phyloP scores from a whole-genome alignment of 148 eudicot species.

The Nyssa sinensis region DNA sequence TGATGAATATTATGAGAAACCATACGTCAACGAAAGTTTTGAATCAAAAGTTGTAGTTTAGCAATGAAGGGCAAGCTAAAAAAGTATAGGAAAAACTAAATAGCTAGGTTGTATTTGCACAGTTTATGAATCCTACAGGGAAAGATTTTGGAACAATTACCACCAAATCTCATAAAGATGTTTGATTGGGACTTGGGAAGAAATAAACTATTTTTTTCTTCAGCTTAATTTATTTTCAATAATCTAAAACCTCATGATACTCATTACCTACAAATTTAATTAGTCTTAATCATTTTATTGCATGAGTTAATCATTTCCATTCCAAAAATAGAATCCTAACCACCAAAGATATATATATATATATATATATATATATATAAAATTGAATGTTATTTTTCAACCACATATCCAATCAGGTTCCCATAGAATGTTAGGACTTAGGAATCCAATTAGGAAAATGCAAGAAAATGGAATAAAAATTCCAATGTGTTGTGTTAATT shows the following conservation, averaged over 20 bases:
- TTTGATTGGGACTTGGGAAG: neutral
- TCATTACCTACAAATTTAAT: neutral
- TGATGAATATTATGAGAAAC: too few species aligned
- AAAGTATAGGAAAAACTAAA: too few species aligned
- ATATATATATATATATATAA: too few species aligned
- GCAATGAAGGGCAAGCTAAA: too few species aligned
- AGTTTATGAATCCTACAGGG: too few species aligned
- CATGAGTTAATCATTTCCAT: neutral
- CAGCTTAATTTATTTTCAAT: too few species aligned
- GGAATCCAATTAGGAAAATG: neutral
- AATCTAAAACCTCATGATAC: neutral
- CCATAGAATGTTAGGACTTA: neutral
- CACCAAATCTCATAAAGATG: too few species aligned
- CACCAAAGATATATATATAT: too few species aligned
- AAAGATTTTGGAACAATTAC: neutral
- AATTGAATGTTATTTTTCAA: too few species aligned
- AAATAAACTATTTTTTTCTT: too few species aligned
- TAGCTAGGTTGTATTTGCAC: neutral
- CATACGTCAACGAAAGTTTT: too few species aligned
- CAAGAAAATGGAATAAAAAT: neutral
- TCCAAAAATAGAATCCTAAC: neutral
- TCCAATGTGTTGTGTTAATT: neutral
- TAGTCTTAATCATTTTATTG: neutral
- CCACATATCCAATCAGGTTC: neutral
- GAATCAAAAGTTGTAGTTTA: too few species aligned